phyloP scores from a whole-genome alignment of 2,329 filamentous ascomycete genomes.

The Monascus ruber region DNA sequence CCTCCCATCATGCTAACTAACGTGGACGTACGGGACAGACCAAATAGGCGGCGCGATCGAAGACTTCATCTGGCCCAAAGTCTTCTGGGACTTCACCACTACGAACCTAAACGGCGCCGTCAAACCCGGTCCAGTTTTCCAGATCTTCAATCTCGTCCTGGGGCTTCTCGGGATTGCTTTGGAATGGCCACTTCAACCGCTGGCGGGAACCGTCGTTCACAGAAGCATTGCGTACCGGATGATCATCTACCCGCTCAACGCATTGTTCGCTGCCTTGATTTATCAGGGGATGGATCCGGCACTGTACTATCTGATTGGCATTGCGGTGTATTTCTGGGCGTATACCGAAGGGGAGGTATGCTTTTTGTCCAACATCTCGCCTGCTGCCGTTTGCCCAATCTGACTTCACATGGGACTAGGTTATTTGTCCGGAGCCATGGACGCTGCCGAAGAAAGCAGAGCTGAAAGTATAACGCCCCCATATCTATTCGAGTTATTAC shows the following conservation, averaged over 20 bases:
- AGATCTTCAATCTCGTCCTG: slow-evolving; percentile 78
- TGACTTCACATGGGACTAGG: slow-evolving; percentile 29
- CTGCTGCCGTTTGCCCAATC: neutral
- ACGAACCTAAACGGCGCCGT: slow-evolving; percentile 79
- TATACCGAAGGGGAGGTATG: slow-evolving; percentile 94
- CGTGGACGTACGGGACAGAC: slow-evolving; percentile 43
- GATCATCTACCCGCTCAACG: slow-evolving; percentile 67
- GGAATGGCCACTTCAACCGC: slow-evolving; percentile 75
- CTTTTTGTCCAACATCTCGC: slow-evolving; percentile 8
- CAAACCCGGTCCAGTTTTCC: slow-evolving; percentile 75
- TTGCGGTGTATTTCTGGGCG: slow-evolving; percentile 88
- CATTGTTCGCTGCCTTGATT: slow-evolving; percentile 62
- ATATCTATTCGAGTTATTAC: too few species aligned
- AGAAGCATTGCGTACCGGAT: slow-evolving; percentile 79
- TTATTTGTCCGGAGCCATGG: slow-evolving; percentile 60
- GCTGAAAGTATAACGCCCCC: slow-evolving; percentile 15
- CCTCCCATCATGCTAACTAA: too few species aligned
- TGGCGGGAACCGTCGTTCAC: slow-evolving; percentile 71
- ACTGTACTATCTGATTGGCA: slow-evolving; percentile 79
- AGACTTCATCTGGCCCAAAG: slow-evolving; percentile 95
- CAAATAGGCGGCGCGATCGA: slow-evolving; percentile 75
- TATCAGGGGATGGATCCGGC: slow-evolving; percentile 91
- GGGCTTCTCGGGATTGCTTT: slow-evolving; percentile 68
- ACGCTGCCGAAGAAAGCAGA: slow-evolving; percentile 48
- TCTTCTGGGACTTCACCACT: slow-evolving; percentile 95